Evolutionary conservation across 257 asterid genomes (phyloP).

Genomic region (Craterostigma plantagineum): DNA sequence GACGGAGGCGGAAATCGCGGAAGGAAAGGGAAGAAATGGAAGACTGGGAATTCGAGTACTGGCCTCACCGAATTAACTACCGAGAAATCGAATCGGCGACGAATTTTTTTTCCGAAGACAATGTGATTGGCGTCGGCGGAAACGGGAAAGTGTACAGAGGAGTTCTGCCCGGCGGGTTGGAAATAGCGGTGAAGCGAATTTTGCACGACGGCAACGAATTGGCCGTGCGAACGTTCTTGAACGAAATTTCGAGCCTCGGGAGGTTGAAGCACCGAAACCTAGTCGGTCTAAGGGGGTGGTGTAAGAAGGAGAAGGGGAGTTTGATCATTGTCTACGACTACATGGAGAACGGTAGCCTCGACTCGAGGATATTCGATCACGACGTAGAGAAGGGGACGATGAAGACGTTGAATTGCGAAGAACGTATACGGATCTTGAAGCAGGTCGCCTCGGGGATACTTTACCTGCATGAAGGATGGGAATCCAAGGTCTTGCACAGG

Average conservation of each 20-base stretch:
- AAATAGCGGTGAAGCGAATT: slow-evolving; percentile 51
- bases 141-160: slow-evolving; percentile 66
- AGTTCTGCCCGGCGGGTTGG: slow-evolving; percentile 24
- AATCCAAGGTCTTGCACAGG: slow-evolving; percentile 34
- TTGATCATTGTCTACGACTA: slow-evolving; percentile 47
- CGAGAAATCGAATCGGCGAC: slow-evolving; percentile 58
- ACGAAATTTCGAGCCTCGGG: slow-evolving; percentile 67
- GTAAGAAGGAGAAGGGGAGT: slow-evolving; percentile 54
- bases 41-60: slow-evolving; percentile 72
- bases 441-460: slow-evolving; percentile 45
- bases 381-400: slow-evolving; percentile 10
- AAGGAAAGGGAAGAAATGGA: slow-evolving; percentile 44
- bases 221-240: slow-evolving; percentile 27
- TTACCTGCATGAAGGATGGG: slow-evolving; percentile 67
- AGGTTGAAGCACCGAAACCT: slow-evolving; percentile 51
- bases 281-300: slow-evolving; percentile 69
- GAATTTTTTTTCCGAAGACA: slow-evolving; percentile 35
- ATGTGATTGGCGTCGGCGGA: slow-evolving; percentile 54
- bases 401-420: slow-evolving; percentile 19
- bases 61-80: slow-evolving; percentile 62
- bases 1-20: slow-evolving; percentile 13
- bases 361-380: slow-evolving; percentile 26
- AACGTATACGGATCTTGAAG: slow-evolving; percentile 31
- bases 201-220: slow-evolving; percentile 38
- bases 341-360: slow-evolving; percentile 69